Base-by-base conservation (phyloP, 495 filamentous ascomycete species). In the Hypoxylon fuscum region DNA sequence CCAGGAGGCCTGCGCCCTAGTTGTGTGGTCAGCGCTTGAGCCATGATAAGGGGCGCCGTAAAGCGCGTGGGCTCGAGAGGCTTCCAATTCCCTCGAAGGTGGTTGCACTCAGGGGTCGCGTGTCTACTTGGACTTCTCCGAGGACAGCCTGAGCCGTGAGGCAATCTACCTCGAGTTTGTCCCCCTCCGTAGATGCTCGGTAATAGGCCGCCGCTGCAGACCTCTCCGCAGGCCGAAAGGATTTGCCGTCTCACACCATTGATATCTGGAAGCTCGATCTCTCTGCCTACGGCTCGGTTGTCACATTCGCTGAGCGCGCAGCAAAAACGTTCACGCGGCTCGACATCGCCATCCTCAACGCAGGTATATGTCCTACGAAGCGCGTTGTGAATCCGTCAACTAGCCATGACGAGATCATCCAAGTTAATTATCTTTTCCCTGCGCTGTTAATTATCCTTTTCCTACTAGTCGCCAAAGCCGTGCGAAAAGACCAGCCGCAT, bases 241-340 rank as follows among this genome's bases (percentile, higher is more conserved):
- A 27, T 25, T 1, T 45, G 8, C 2, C 20, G 22, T 7, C 20
- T 7, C 11, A 29, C 22, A 29, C 70, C 72, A 72, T 78, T 37
- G 72, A 84, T 42, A 79, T 86, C 3, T 84, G 81, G 78, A 60
- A 76, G 32, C 68, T 89, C 0, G 86, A 88, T 52, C 76, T 86
- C 41, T 68, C 68, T 7, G 72, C 74, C 4, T 83, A 82, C 41
- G 70, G 68, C 4, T 79, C 75, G 1, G 64, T 80, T 3, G 43
- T 52, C 6, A 69, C 66, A 0, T 84, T 87, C 60, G 70, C 71
- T 0, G 56, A 72, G 3, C 77, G 72, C 11, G 35, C n/a, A 4
- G 72, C 68, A 7, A 61, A 48, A n/a, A 52, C 64, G 4, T 68
- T 83, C 1, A 44, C 68, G 1, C 64, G 72, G 0, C 55, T 86